Conservation (phyloP, 768 basidiomycete genomes). For the Rhodotorula toruloides region DNA sequence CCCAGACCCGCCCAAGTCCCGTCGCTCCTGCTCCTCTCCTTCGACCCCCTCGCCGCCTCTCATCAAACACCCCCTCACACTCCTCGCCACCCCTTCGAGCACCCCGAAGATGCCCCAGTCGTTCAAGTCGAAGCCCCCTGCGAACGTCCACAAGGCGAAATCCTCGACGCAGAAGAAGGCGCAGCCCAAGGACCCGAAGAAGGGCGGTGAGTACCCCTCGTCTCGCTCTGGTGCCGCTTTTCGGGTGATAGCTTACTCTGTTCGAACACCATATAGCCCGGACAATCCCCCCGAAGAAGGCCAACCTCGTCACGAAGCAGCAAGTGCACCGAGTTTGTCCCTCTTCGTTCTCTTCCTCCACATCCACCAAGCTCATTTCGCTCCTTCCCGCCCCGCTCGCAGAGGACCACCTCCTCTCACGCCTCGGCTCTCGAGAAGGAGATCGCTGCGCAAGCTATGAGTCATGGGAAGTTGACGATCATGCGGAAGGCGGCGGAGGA, state of each 20-base stretch:
- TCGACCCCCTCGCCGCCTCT: too few species aligned
- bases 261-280: constrained; percentile 4
- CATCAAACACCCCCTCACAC: too few species aligned
- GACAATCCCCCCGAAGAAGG: constrained; percentile 25
- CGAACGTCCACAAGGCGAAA: constrained; percentile 14
- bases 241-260: background rate
- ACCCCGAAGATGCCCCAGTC: constrained; percentile 32
- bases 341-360: background rate
- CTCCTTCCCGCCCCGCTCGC: background rate
- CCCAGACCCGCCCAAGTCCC: too few species aligned
- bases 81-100: background rate
- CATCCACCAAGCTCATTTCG: background rate
- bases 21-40: too few species aligned
- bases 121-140: constrained; percentile 24
- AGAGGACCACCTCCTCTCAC: constrained; percentile 34
- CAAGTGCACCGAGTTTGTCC: constrained; percentile 5
- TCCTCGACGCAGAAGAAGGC: constrained; percentile 27
- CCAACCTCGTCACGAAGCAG: background rate
- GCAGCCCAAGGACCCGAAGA: constrained; percentile 29
- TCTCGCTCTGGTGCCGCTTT: background rate
- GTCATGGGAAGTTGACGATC: constrained; percentile 36
- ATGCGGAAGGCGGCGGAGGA: constrained; percentile 27
- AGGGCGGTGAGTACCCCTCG: constrained; percentile 15
- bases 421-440: constrained; percentile 20
- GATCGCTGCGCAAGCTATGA: constrained; percentile 30